Base-by-base conservation (phyloP, 371 early-diverging fungal species). In the Fennellomyces sp. region DNA sequence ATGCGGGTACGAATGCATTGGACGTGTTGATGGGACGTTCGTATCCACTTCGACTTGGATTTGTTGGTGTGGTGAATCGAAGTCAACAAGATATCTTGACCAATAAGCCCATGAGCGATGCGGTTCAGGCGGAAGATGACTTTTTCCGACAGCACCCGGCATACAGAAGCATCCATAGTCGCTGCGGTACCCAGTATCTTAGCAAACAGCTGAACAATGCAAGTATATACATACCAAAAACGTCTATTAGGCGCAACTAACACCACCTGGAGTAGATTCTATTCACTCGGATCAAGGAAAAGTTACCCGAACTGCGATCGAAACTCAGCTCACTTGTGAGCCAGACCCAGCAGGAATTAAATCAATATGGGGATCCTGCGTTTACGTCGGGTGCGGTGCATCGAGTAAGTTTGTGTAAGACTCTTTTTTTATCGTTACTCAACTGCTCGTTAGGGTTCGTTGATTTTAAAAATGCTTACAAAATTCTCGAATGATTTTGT, bases 1-100 rank as follows among this genome's bases (percentile, higher is more conserved):
- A 97, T 71, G 86, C 87, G 30, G 96, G 95, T 30, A 94, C 95
- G 26, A 91, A 94, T 75, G 91, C 94, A 27, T 69, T 93, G 51
- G 93, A 95, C 60, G 85, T 94, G 17, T 81, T 97, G 41, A 85
- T 90, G 28, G 93, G 93, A 21, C 84, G 90, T 45, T 83, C 88
- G 0, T 88, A 89, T 35, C 91, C 89, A 11, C 72, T 95, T 36
- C 91, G 89, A 47, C 78, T 96, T 25, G 97, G 97, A 10, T 97
- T 91, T 75, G 86, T 95, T 60, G 94, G 94, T 49, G 88, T 94
- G 3, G 90, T 96, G 27, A 94, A 94, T 71, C 85, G 96, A 59
- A 89, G 91, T 69, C 94, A 94, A 67, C 87, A 94, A 62, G 94
- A 94, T 65, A 91, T 93, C 19, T 70, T 87, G 58, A 79, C 80